A percentile compares a stretch with the other conserved stretches of the same genome.
Conservation (phyloP, 306 rosid species). For the Rosa persica region DNA sequence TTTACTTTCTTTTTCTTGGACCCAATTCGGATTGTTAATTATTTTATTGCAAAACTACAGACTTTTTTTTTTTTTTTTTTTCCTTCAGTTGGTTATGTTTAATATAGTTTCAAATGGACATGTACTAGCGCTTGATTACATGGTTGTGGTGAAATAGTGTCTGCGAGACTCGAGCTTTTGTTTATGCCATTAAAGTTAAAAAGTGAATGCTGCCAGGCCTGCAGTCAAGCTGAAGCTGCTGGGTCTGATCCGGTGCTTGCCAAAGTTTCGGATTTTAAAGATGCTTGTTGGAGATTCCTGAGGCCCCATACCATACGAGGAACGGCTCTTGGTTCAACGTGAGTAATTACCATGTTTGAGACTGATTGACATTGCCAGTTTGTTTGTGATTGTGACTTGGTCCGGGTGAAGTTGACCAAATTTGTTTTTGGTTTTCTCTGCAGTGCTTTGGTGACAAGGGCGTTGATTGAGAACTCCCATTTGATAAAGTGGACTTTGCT, state of each 20-base stretch:
- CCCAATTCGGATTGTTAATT: neutral
- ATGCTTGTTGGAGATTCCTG: slow-evolving; percentile 96
- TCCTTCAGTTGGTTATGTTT: neutral
- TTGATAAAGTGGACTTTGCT: slow-evolving; percentile 93
- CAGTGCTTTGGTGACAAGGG: slow-evolving; percentile 94
- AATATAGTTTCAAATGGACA: neutral
- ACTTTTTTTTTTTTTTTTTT: too few relatives aligned
- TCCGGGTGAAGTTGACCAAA: slow-evolving; percentile 12
- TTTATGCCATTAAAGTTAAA: slow-evolving; percentile 30
- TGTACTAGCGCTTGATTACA: neutral
- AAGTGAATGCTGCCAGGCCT: slow-evolving; percentile 61
- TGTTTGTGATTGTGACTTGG: neutral
- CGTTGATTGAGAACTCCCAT: slow-evolving; percentile 85
- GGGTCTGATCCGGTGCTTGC: slow-evolving; percentile 62
- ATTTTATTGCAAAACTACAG: neutral
- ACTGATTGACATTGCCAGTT: neutral
- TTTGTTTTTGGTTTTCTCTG: slow-evolving; percentile 27
- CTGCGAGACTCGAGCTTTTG: slow-evolving; percentile 10
- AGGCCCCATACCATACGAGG: slow-evolving; percentile 98
- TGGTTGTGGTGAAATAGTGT: neutral
- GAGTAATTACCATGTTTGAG: slow-evolving; percentile 27
- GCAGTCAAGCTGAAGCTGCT: slow-evolving; percentile 79
- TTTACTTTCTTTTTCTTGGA: neutral
- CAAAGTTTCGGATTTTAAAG: slow-evolving; percentile 66
- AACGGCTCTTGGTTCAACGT: slow-evolving; percentile 84